phyloP scores from a whole-genome alignment of 108 stramenopile genomes.

The Pseudonitzschia pungens region DNA sequence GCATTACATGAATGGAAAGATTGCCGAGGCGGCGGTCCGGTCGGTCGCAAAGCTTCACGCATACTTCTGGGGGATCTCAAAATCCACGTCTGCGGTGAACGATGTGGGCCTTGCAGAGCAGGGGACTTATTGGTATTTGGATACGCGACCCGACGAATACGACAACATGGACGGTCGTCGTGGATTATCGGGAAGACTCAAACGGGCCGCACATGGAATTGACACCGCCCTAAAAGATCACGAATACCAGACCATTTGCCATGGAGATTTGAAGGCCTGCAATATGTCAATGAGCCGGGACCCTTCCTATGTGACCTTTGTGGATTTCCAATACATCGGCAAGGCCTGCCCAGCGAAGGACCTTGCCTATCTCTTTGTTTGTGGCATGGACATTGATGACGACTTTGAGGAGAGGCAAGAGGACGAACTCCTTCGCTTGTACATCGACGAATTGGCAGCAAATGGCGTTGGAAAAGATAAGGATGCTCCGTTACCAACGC shows the following conservation, averaged over 20 bases:
- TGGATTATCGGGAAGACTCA: slow-evolving; percentile 75
- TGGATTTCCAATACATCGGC: slow-evolving; percentile 80
- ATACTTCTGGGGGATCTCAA: slow-evolving; percentile 44
- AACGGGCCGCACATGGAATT: slow-evolving; percentile 64
- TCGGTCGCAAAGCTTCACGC: slow-evolving; percentile 79
- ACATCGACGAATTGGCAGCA: slow-evolving; percentile 5
- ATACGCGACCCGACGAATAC: slow-evolving; percentile 74
- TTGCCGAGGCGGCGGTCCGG: slow-evolving; percentile 22
- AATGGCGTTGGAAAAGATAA: background rate
- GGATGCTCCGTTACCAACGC: slow-evolving; percentile 1
- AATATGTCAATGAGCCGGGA: slow-evolving; percentile 51
- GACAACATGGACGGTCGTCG: slow-evolving; percentile 44
- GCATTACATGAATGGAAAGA: background rate
- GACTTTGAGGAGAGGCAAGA: slow-evolving; percentile 22
- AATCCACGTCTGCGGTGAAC: background rate
- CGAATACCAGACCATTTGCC: slow-evolving; percentile 60
- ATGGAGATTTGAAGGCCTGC: slow-evolving; percentile 76
- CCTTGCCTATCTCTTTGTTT: slow-evolving; percentile 73
- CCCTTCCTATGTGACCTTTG: slow-evolving; percentile 40
- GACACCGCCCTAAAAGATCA: slow-evolving; percentile 62
- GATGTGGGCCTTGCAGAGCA: slow-evolving; percentile 41
- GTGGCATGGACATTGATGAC: slow-evolving; percentile 28
- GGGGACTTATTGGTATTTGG: slow-evolving; percentile 76
- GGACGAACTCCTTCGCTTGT: slow-evolving; percentile 4
- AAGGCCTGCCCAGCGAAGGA: slow-evolving; percentile 63